Evolutionary conservation across 75 land plant genomes (phyloP), one percentile per base, ranked within the genome.

Genomic region (Selaginella moellendorffii): DNA sequence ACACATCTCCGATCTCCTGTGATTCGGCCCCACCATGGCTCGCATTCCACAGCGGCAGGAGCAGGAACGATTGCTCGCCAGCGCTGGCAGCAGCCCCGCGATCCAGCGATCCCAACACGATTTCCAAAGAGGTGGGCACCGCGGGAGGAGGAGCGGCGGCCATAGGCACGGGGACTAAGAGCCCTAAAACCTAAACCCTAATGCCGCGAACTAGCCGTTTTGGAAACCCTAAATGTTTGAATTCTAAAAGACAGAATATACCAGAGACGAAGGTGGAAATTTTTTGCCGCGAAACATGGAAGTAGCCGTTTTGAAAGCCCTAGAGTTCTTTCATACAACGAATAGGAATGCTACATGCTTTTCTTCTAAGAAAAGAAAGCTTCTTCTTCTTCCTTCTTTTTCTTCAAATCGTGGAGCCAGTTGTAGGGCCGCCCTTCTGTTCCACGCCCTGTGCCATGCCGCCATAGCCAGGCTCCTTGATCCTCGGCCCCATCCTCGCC

Each of bases 381-480:
- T 36, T 5, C 46, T 5, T 36, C 5, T 36, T 5, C 5, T 5
- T 36, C 14, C 14, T 5, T 36, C 10, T 36, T 5, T 36, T 5
- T 14, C 46, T 36, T 36, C 46, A 36, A 14, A 36, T 14, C 5
- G 46, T 36, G 14, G 46, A 36, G 14, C 46, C 46, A 5, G 46
- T 36, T 36, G 46, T 36, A 36, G 10, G 10, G 46, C 46, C 14
- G 46, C 46, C 46, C 46, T 36, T 36, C 14, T 36, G 46, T 14
- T 36, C 46, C 46, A 36, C 14, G 46, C 46, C 14, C 46, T 36
- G 46, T 5, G 46, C 46, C 46, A 36, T 36, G 10, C 46, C 46
- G 14, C 10, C 14, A 14, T 63, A 63, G n/a, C 46, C 65, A 22
- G 65, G 65, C 2, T 30, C 65, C 65, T 21, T 29, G 1, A 31